Evolutionary conservation across 768 basidiomycete genomes (phyloP).

Genomic region (Naganishia onofrii): DNA sequence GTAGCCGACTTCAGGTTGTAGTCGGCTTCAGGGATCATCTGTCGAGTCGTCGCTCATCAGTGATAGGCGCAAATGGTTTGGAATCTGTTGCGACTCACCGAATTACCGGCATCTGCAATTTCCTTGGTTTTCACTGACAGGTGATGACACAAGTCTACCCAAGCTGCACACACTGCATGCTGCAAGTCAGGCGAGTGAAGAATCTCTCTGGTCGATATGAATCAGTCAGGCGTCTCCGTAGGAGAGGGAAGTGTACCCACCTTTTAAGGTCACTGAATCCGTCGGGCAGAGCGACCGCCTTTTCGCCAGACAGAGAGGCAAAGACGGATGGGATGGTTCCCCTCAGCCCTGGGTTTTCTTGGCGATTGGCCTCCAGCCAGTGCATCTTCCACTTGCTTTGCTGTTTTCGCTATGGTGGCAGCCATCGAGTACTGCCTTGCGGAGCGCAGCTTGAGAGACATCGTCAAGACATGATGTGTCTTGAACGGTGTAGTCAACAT

Average conservation of each 20-base stretch:
- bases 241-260: slow-evolving; percentile 18
- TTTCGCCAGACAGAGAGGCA: slow-evolving; percentile 55
- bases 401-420: not conserved
- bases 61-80: not conserved
- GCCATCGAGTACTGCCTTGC: slow-evolving; percentile 1
- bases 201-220: slow-evolving; percentile 26
- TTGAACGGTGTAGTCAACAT: not conserved
- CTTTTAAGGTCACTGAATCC: slow-evolving; percentile 64
- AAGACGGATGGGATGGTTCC: slow-evolving; percentile 57
- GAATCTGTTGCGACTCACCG: slow-evolving; percentile 50
- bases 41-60: not conserved
- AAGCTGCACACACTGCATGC: slow-evolving; percentile 34
- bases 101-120: slow-evolving; percentile 57
- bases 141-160: slow-evolving; percentile 35
- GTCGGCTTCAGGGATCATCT: slow-evolving; percentile 56
- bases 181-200: slow-evolving; percentile 40
- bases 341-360: slow-evolving; percentile 22
- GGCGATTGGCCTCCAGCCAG: not conserved
- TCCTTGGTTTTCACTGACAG: slow-evolving; percentile 54
- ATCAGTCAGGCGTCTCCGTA: not conserved
- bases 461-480: not conserved
- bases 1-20: no score
- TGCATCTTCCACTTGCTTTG: not conserved
- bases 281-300: slow-evolving; percentile 56
- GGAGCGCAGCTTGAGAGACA: not conserved